Conservation (phyloP, 1,284 basidiomycete genomes). For the Tilletiopsis washingtonensis region DNA sequence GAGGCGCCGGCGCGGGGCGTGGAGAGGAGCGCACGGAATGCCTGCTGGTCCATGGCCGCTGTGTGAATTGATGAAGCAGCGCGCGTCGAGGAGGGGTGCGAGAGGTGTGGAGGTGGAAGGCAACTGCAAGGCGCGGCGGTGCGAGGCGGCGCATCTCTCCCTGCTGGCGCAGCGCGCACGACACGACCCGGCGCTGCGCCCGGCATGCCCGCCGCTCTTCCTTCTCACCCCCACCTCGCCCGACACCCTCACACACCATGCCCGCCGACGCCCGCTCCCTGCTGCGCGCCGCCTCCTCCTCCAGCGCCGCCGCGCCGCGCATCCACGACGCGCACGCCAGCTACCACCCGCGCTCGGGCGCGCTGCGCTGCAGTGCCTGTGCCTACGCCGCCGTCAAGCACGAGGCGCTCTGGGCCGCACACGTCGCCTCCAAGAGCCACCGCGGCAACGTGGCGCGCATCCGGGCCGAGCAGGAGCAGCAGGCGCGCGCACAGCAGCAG, state of each 20-base stretch:
- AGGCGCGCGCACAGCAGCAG: background rate
- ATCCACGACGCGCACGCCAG: background rate
- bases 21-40: slow-evolving; percentile 29
- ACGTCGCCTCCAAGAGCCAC: slow-evolving; percentile 3
- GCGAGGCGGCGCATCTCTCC: too few species aligned
- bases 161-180: too few species aligned
- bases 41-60: slow-evolving; percentile 35
- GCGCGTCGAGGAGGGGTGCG: too few species aligned
- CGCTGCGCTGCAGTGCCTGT: slow-evolving; percentile 1
- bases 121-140: too few species aligned
- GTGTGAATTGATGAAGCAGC: too few species aligned
- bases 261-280: slow-evolving; percentile 1
- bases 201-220: too few species aligned
- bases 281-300: background rate
- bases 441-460: background rate
- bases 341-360: background rate
- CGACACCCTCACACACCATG: too few species aligned
- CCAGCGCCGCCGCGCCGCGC: background rate
- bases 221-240: too few species aligned
- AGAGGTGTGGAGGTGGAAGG: too few species aligned
- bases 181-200: too few species aligned
- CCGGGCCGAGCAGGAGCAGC: background rate
- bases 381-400: slow-evolving; percentile 1
- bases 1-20: background rate
- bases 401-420: slow-evolving; percentile 1